phyloP scores from a whole-genome alignment of 805 yeast genomes.

The Gaillardinia entomophila region DNA sequence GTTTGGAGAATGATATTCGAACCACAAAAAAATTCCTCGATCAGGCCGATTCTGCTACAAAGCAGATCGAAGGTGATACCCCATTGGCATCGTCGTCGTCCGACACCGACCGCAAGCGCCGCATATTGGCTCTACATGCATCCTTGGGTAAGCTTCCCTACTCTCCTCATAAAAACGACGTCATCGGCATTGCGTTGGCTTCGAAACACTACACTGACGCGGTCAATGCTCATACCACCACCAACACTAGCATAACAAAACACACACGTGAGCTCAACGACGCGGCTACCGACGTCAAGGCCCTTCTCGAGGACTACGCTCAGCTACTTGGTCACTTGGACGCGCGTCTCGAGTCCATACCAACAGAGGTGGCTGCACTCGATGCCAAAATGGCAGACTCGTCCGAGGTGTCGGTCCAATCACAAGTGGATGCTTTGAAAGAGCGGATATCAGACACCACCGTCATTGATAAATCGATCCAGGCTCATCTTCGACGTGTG shows the following conservation, averaged over 20 bases:
- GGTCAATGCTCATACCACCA: slow-evolving; percentile 6
- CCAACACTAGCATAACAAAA: slow-evolving; percentile 1
- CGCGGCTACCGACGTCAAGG: slow-evolving; percentile 1
- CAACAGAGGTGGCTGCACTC: slow-evolving; percentile 5
- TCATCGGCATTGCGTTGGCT: slow-evolving; percentile 15
- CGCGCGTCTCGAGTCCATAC: slow-evolving; percentile 3
- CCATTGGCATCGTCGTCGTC: too few relatives aligned
- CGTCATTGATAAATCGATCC: slow-evolving; percentile 1
- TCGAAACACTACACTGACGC: slow-evolving; percentile 8
- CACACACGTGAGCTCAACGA: slow-evolving; percentile 1
- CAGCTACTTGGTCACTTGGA: slow-evolving; percentile 3
- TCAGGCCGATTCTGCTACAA: slow-evolving; percentile 6
- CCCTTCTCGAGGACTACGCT: slow-evolving; percentile 6
- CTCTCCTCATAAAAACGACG: slow-evolving; percentile 11
- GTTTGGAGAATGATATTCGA: slow-evolving; percentile 7
- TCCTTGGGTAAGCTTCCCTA: slow-evolving; percentile 9
- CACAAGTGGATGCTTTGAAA: slow-evolving; percentile 1
- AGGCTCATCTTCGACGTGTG: slow-evolving; percentile 6
- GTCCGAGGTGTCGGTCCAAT: slow-evolving; percentile 1
- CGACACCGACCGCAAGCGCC: slow-evolving; percentile 4
- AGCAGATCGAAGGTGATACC: too few relatives aligned
- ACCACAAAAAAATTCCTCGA: slow-evolving; percentile 7
- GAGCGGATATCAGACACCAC: neutral
- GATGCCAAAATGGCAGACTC: slow-evolving; percentile 2
- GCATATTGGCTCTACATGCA: slow-evolving; percentile 7